Conservation (phyloP, 352 stramenopile genomes). For the Pythium brachiatum region DNA sequence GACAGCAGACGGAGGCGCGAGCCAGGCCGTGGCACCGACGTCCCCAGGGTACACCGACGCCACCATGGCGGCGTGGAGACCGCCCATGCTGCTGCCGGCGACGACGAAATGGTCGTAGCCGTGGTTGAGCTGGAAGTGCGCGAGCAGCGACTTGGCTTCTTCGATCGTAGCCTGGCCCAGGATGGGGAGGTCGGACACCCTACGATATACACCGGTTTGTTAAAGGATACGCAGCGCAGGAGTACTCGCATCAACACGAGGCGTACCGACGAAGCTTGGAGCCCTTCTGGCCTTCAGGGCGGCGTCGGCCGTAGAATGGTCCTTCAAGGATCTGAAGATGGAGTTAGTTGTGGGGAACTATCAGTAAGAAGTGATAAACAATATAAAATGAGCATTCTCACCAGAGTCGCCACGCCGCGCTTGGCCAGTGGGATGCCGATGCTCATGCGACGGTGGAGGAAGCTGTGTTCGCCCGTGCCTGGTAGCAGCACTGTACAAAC, state of each 20-base stretch:
- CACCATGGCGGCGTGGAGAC: slow-evolving; percentile 74
- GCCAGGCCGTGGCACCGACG: slow-evolving; percentile 62
- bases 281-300: slow-evolving; percentile 60
- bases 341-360: background rate
- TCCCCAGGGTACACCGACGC: slow-evolving; percentile 68
- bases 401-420: slow-evolving; percentile 58
- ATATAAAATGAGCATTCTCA: slow-evolving; percentile 13
- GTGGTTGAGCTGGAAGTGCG: slow-evolving; percentile 49
- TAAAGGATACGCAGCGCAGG: background rate
- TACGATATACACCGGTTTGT: background rate
- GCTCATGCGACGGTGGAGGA: slow-evolving; percentile 60
- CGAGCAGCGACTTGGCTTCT: slow-evolving; percentile 75
- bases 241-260: background rate
- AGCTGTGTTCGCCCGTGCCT: slow-evolving; percentile 75
- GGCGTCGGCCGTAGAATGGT: slow-evolving; percentile 73
- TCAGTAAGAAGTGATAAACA: no score
- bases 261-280: slow-evolving; percentile 67
- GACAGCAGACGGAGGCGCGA: slow-evolving; percentile 65
- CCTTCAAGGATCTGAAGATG: slow-evolving; percentile 64
- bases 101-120: slow-evolving; percentile 63
- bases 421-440: slow-evolving; percentile 66
- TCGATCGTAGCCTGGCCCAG: slow-evolving; percentile 80
- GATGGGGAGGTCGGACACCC: slow-evolving; percentile 55
- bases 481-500: slow-evolving; percentile 52
- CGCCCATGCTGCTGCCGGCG: slow-evolving; percentile 74